Evolutionary conservation across 306 rosid species (phyloP), one percentile per base, ranked within the genome.

Genomic region (Sphenostylis stenocarpa): DNA sequence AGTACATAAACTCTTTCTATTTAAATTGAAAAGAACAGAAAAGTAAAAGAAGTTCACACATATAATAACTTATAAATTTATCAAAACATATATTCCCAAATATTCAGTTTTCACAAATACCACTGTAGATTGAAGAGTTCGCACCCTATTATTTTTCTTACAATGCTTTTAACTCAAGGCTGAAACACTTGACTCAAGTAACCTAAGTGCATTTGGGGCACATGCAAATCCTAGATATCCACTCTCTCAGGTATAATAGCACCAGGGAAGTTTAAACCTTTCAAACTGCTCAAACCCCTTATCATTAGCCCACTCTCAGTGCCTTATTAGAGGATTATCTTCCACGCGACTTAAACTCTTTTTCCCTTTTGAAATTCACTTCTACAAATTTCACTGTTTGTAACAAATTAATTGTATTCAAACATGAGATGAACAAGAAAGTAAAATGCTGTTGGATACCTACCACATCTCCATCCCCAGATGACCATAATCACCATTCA

Each of bases 401-500:
- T 6, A 34, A 20, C 21, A 64, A 71, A 10, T 24, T 64, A 3
- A 53, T 53, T 15, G 7, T n/a, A 33, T 9, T 4, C 29, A 16
- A 82, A 77, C 66, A 71, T 24, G 14, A 13, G 16, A 73, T 23
- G n/a, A 28, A 34, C 49, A 29, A 56, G n/a, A 39, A 3, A 47
- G 23, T 7, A 45, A 73, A 60, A 68, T 75, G 49, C 56, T 5
- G 26, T 73, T 73, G 48, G 74, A 52, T 11, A 41, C 47, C 14
- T 3, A 41, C 16, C 64, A 52, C 36, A 52, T 53, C 15, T 20
- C 56, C 55, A 49, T n/a, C 14, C 61, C 47, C 61, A 31, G 19
- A 66, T 67, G 73, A 38, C 10, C 51, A 80, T 20, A 36, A 74
- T 74, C 65, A 56, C 20, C 43, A 16, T 63, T 55, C 21, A 67